Evolutionary conservation across 2,329 filamentous ascomycete genomes (phyloP).

Genomic region (Penicillium sp.): DNA sequence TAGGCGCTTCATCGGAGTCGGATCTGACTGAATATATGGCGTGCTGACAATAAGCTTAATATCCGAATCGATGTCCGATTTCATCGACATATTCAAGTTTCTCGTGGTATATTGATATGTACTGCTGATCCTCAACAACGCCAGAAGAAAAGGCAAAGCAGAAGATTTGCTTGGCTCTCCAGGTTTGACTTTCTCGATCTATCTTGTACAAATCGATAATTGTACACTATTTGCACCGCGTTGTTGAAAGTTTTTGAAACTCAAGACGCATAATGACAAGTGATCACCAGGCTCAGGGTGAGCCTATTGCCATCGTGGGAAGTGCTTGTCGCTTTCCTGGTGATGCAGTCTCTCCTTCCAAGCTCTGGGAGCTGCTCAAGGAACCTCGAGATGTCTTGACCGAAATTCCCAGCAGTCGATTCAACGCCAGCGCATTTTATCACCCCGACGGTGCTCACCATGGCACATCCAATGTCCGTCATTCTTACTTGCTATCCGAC

Average conservation of each 20-base stretch:
- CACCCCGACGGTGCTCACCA: constrained; percentile 21
- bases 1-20: constrained; percentile 9
- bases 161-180: constrained; percentile 1
- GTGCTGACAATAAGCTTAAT: constrained; percentile 4
- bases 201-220: constrained; percentile 4
- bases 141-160: constrained; percentile 2
- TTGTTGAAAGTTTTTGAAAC: constrained; percentile 3
- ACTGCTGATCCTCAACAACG: constrained; percentile 2
- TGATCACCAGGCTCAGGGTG: constrained; percentile 6
- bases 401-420: constrained; percentile 19
- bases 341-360: constrained; percentile 19
- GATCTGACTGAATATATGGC: constrained; percentile 8
- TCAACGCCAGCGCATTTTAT: constrained; percentile 21
- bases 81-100: not conserved
- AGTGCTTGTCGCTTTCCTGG: constrained; percentile 25
- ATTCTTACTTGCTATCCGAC: constrained; percentile 23
- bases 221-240: constrained; percentile 1
- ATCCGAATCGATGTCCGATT: constrained; percentile 9
- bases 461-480: constrained; percentile 23
- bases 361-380: constrained; percentile 25
- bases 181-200: constrained; percentile 5
- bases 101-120: constrained; percentile 10
- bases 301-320: constrained; percentile 27
- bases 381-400: constrained; percentile 21
- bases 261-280: constrained; percentile 12